phyloP scores from a whole-genome alignment of 768 basidiomycete species.

The Tulasnella calospora region DNA sequence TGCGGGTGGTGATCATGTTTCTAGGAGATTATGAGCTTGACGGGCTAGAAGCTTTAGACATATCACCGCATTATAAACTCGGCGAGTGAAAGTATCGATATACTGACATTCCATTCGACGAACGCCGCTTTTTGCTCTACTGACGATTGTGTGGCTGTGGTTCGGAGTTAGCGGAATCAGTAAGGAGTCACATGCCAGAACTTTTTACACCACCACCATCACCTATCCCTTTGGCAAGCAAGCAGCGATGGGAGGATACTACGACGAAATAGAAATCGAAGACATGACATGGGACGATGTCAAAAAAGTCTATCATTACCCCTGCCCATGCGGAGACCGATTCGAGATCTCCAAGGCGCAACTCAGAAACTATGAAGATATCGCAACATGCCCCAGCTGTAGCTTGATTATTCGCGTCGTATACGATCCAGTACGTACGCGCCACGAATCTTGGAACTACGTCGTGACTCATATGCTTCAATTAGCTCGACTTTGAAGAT shows the following conservation, averaged over 20 bases:
- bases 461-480: constrained; percentile 17
- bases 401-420: constrained; percentile 88
- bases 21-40: too few relatives aligned
- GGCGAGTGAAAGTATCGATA: too few relatives aligned
- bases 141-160: not conserved
- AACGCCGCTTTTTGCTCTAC: not conserved
- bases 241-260: constrained; percentile 68
- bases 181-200: not conserved
- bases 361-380: constrained; percentile 83
- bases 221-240: not conserved
- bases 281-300: constrained; percentile 88
- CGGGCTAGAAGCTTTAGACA: too few relatives aligned
- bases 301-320: constrained; percentile 86
- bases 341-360: constrained; percentile 90
- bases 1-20: too few relatives aligned
- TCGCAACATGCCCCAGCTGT: constrained; percentile 94
- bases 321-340: constrained; percentile 95
- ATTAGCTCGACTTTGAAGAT: constrained; percentile 79
- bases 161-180: not conserved
- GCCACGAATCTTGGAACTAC: not conserved
- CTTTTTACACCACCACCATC: not conserved
- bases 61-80: too few relatives aligned
- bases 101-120: too few relatives aligned
- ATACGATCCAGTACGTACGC: constrained; percentile 76
- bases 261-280: constrained; percentile 97